Conservation (phyloP, 495 filamentous ascomycete genomes). For the Neurospora pannonica region DNA sequence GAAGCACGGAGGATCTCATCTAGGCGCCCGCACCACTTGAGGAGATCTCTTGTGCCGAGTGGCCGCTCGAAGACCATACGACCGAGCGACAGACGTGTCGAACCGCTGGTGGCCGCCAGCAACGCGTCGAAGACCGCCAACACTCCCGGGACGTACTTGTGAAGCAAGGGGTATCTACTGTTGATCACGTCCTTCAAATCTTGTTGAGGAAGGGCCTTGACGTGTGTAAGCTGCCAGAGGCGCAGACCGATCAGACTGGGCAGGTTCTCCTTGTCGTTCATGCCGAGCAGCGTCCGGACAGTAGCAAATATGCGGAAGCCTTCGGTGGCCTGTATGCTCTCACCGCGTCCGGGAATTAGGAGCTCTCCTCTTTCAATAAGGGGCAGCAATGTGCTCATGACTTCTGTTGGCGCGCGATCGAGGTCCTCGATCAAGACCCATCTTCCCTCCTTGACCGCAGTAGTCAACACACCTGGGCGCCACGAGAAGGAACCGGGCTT, state of each 20-base stretch:
- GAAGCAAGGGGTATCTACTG: slow-evolving; percentile 57
- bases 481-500: slow-evolving; percentile 83
- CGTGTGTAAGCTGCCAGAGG: slow-evolving; percentile 67
- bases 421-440: slow-evolving; percentile 97
- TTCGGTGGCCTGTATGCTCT: slow-evolving; percentile 68
- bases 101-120: slow-evolving; percentile 40
- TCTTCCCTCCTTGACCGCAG: slow-evolving; percentile 82
- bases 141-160: slow-evolving; percentile 57
- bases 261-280: slow-evolving; percentile 56
- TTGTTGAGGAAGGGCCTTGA: slow-evolving; percentile 54
- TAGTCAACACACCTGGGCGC: slow-evolving; percentile 89
- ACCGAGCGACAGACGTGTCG: slow-evolving; percentile 43
- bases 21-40: slow-evolving; percentile 81
- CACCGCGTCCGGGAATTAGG: slow-evolving; percentile 74
- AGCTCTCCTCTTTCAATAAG: slow-evolving; percentile 84
- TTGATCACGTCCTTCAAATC: slow-evolving; percentile 69
- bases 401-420: slow-evolving; percentile 89
- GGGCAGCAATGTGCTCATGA: slow-evolving; percentile 82
- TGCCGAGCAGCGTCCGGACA: slow-evolving; percentile 66
- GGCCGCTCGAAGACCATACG: slow-evolving; percentile 48
- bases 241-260: slow-evolving; percentile 61
- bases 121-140: slow-evolving; percentile 68
- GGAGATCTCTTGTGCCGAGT: slow-evolving; percentile 67
- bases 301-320: slow-evolving; percentile 90
- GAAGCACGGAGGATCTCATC: slow-evolving; percentile 47